A percentile compares a stretch with the other conserved stretches of the same genome.
Conservation (phyloP, 1,284 basidiomycete species). For the Neonothopanus nambi region DNA sequence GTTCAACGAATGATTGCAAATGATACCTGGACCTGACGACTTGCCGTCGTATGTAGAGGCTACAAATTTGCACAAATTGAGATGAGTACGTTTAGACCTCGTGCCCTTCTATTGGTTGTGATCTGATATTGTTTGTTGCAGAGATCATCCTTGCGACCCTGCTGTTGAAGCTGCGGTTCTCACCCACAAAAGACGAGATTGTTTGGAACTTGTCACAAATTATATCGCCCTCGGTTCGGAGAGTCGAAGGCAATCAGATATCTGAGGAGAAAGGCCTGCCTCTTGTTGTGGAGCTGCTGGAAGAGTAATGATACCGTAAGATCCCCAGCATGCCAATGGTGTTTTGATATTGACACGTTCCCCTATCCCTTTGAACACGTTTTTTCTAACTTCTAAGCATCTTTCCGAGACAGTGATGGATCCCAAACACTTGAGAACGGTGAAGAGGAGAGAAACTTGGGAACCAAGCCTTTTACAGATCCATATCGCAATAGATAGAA, state of each 20-base stretch:
- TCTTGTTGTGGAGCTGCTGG: conserved; percentile 24
- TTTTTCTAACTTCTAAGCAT: too few relatives aligned
- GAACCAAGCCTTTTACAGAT: too few relatives aligned
- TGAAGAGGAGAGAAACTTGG: too few relatives aligned
- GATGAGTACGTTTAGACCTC: conserved; percentile 36
- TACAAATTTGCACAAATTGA: conserved; percentile 42
- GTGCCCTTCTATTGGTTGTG: background rate
- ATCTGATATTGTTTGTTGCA: conserved; percentile 14
- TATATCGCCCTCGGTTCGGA: conserved; percentile 37
- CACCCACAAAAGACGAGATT: conserved; percentile 32
- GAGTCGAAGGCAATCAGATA: conserved; percentile 15
- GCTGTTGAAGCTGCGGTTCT: conserved; percentile 33
- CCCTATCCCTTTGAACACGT: too few relatives aligned
- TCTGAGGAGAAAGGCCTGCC: conserved; percentile 38
- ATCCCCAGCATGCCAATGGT: too few relatives aligned
- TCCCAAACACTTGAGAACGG: too few relatives aligned
- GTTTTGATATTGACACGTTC: too few relatives aligned
- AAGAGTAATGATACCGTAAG: background rate
- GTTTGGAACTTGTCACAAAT: conserved; percentile 46
- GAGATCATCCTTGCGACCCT: conserved; percentile 40
- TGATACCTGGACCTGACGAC: background rate
- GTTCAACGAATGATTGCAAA: background rate
- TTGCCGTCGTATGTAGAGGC: conserved; percentile 27
- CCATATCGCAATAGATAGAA: too few relatives aligned
- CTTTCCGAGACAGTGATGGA: too few relatives aligned